These are phyloP conservation scores for Phytopythium helicoides DNA, from an alignment of 352 stramenopile genomes.

Conservation along the genomic window DNA sequence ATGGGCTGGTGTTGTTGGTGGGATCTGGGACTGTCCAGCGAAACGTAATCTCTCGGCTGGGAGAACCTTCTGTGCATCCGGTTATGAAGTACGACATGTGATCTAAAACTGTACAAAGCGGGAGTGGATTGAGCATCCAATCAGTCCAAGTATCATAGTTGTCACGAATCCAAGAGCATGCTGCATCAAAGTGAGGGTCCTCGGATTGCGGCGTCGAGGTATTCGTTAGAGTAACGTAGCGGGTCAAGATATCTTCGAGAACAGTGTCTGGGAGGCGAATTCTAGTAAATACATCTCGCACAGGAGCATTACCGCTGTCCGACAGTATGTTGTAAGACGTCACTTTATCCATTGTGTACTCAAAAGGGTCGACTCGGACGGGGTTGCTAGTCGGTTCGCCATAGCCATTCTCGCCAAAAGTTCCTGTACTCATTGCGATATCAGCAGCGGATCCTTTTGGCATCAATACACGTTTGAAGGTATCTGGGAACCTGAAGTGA, in stretches of 20 bases:
- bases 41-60: slow-evolving; percentile 15
- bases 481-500: slow-evolving; percentile 16
- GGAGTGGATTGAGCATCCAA: slow-evolving; percentile 25
- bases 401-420: slow-evolving; percentile 44
- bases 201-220: background rate
- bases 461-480: slow-evolving; percentile 35
- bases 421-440: slow-evolving; percentile 6
- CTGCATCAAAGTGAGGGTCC: slow-evolving; percentile 19
- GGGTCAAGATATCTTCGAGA: slow-evolving; percentile 20
- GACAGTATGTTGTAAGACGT: slow-evolving; percentile 13
- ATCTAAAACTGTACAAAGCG: slow-evolving; percentile 22
- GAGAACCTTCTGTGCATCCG: slow-evolving; percentile 15
- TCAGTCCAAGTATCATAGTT: slow-evolving; percentile 34
- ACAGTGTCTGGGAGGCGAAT: slow-evolving; percentile 9
- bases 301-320: slow-evolving; percentile 15
- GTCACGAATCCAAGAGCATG: slow-evolving; percentile 40
- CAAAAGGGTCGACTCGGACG: slow-evolving; percentile 21
- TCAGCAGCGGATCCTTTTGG: slow-evolving; percentile 14
- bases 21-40: slow-evolving; percentile 21
- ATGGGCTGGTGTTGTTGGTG: slow-evolving; percentile 15
- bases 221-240: slow-evolving; percentile 27
- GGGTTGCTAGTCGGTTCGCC: slow-evolving; percentile 29
- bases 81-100: slow-evolving; percentile 15
- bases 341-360: slow-evolving; percentile 1
- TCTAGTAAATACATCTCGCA: slow-evolving; percentile 18